Evolutionary conservation across 2,329 filamentous ascomycete genomes (phyloP), one percentile per base, ranked within the genome.

Genomic region (Tolypocladium inflatum): DNA sequence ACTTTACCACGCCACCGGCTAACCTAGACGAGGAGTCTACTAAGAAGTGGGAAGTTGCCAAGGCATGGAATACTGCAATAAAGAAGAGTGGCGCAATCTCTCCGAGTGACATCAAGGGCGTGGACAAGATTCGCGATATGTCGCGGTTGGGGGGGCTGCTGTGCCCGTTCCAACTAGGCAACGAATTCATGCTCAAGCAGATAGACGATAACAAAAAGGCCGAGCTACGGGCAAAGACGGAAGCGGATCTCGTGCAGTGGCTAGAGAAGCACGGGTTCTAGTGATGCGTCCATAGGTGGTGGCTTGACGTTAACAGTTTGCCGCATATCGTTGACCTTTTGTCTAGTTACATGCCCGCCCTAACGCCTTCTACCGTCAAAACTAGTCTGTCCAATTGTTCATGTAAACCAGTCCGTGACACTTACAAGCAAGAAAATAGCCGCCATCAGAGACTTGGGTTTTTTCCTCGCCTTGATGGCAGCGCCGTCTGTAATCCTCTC

Each of bases 231-330:
- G 48, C 21, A 19, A 26, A 52, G 43, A 37, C 55, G 10, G 48
- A 57, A 9, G 45, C 48, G 17, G 10, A 30, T 33, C 21, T 57
- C 6, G 9, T 57, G 17, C 3, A 42, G 23, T 57, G 55, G 55
- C 48, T 52, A 1, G 55, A 53, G 13, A 42, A 23, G 11, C 38
- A 51, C 41, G 55, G 55, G 6, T 57, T 52, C 19, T 84, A 72
- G 62, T 26, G 13, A 23, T 6, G 21, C 10, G 21, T 26, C 10
- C 10, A 4, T 6, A 2, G 41, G n/a, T 42, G 5, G 19, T 42
- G 35, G 35, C 35, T 9, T 37, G 11, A 37, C 35, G 9, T 13
- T 37, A 37, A 37, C 6, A 37, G 9, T 37, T 85, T 84, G 26
- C 26, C 26, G 26, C 26, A 26, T 26, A 26, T 26, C 2, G 26